Percentiles rank a stretch among this genome's conserved stretches.
phyloP scores from a whole-genome alignment of 768 basidiomycete species.

The Cyclocybe aegerita region DNA sequence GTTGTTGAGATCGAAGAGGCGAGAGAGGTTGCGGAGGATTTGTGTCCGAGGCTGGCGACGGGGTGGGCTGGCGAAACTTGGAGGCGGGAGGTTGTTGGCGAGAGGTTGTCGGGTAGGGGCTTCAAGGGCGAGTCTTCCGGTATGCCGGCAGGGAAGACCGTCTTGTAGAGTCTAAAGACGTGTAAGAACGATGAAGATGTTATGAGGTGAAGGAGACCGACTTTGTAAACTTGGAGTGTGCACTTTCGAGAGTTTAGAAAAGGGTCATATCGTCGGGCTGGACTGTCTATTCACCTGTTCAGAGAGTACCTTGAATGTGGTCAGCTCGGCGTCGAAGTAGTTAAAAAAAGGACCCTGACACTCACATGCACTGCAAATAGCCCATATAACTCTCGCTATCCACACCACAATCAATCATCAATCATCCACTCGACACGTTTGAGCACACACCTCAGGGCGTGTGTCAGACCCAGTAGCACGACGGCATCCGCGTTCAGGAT shows the following conservation, averaged over 20 bases:
- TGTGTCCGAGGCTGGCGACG: slow-evolving; percentile 14
- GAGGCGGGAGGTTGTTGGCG: slow-evolving; percentile 30
- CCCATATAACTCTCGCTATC: slow-evolving; percentile 76
- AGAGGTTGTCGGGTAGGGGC: slow-evolving; percentile 30
- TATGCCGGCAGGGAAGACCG: slow-evolving; percentile 63
- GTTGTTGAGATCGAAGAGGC: slow-evolving; percentile 20
- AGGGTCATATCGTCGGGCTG: background rate
- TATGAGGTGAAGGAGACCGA: slow-evolving; percentile 22
- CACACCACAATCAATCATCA: slow-evolving; percentile 3
- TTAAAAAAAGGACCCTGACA: slow-evolving; percentile 14
- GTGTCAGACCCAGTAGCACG: slow-evolving; percentile 67
- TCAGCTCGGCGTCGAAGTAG: background rate
- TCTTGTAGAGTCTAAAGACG: slow-evolving; percentile 58
- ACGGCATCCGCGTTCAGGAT: slow-evolving; percentile 72
- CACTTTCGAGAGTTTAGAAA: slow-evolving; percentile 32
- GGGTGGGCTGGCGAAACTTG: background rate
- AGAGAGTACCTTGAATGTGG: slow-evolving; percentile 36
- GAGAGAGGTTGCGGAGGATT: slow-evolving; percentile 19
- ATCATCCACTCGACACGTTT: background rate
- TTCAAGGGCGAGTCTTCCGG: slow-evolving; percentile 29
- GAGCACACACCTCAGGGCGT: slow-evolving; percentile 59
- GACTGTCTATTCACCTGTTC: slow-evolving; percentile 44
- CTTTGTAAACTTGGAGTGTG: slow-evolving; percentile 77
- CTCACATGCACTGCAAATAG: slow-evolving; percentile 75
- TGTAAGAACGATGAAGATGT: background rate